Evolutionary conservation across 2,329 filamentous ascomycete genomes (phyloP), one percentile per base, ranked within the genome.

Genomic region (Corynespora cassiicola): DNA sequence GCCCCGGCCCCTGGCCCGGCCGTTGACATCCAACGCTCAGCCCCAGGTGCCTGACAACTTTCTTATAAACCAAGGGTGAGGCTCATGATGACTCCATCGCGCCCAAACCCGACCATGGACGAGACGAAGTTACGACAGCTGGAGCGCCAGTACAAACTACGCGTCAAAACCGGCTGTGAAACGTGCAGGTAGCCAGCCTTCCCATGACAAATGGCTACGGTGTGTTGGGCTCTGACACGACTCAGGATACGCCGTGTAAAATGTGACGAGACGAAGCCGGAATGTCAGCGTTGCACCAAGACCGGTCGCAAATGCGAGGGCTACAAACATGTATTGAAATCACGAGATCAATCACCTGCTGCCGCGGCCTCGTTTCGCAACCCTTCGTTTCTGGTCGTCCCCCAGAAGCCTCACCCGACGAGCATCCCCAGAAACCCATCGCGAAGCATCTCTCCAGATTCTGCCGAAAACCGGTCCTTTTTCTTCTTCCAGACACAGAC

Each of bases 221-320:
- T 59, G 25, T 58, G 31, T 21, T 12, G 7, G 22, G 7, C n/a
- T n/a, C n/a, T n/a, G n/a, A n/a, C n/a, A n/a, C n/a, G n/a, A n/a
- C 12, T 11, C 20, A 56, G 55, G 36, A 50, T 63, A 35, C 66
- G 66, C 19, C 58, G 58, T 14, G 50, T 68, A 12, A 69, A 69
- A 38, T 69, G 64, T 37, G 66, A 69, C 36, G 66, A 69, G 41
- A 45, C 34, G 4, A 63, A 58, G 31, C 65, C 66, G 12, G 37
- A 45, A 8, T 69, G 66, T 34, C 38, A 45, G 8, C 59, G 58
- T 25, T 71, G 67, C 42, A 63, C 55, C 7, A 64, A 59, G 29
- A 65, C 65, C 5, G 66, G 66, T 15, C 59, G 66, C 20, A 67
- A 54, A 32, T 70, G 68, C 35, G 65, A 67, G 35, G 66, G 66